These are phyloP conservation scores for Corylus avellana DNA, from an alignment of 306 rosid species.

Conservation along the genomic window DNA sequence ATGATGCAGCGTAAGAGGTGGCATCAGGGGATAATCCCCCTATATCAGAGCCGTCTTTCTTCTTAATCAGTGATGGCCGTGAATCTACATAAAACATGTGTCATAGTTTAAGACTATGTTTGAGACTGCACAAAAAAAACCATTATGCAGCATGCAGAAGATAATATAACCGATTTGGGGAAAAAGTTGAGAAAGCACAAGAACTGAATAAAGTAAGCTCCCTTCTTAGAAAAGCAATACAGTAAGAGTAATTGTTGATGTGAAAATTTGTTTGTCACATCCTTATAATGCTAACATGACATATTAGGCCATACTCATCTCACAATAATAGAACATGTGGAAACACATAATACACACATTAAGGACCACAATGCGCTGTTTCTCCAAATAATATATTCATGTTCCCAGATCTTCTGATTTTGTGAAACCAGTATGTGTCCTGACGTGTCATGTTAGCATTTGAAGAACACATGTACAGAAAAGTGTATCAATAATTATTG, in stretches of 20 bases:
- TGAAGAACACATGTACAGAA: too few relatives aligned
- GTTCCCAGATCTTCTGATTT: too few relatives aligned
- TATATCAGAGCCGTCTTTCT: slow-evolving; percentile 51
- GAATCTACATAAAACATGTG: slow-evolving; percentile 50
- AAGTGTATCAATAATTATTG: too few relatives aligned
- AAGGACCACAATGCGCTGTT: background rate
- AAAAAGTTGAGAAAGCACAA: slow-evolving; percentile 5
- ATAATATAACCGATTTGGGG: slow-evolving; percentile 10
- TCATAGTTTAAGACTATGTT: slow-evolving; percentile 17
- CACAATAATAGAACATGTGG: background rate
- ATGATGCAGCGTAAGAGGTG: slow-evolving; percentile 41
- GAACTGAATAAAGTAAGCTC: background rate
- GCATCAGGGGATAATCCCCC: slow-evolving; percentile 41
- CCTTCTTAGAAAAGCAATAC: background rate
- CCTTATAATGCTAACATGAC: background rate
- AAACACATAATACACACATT: background rate
- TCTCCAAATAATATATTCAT: too few relatives aligned
- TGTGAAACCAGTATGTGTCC: too few relatives aligned
- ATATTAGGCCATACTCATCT: background rate
- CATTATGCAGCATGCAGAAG: slow-evolving; percentile 20
- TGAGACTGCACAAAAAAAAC: slow-evolving; percentile 18
- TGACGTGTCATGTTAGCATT: too few relatives aligned
- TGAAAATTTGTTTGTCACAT: background rate
- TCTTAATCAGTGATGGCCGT: slow-evolving; percentile 35
- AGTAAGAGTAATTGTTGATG: background rate